Conservation (phyloP, 176 grass and related monocot species). For the Ensete glaucum region DNA sequence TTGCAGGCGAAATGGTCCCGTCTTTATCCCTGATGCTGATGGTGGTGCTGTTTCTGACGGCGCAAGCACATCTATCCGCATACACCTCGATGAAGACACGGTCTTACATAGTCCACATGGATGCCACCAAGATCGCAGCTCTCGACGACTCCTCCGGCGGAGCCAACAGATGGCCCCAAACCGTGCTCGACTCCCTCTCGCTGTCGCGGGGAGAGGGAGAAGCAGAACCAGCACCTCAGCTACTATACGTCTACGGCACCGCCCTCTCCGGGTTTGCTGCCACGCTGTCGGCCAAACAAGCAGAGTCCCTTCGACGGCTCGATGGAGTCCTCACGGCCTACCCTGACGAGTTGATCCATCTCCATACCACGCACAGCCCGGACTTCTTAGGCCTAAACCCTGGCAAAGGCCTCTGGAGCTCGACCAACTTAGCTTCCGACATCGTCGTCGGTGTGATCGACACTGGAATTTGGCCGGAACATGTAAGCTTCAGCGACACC, state of each 20-base stretch:
- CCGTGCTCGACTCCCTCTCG: constrained; percentile 1
- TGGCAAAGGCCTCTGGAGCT: constrained; percentile 14
- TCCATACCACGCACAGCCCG: constrained; percentile 12
- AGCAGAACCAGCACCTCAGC: neutral
- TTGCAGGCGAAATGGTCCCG: neutral
- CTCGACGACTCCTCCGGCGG: neutral
- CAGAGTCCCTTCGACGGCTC: neutral
- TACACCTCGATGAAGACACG: neutral
- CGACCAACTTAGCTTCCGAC: neutral
- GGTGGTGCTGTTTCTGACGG: neutral
- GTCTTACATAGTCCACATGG: constrained; percentile 10
- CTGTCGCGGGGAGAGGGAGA: neutral
- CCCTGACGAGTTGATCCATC: constrained; percentile 1
- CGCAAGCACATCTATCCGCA: neutral
- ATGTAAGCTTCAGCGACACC: neutral
- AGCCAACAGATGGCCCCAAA: neutral
- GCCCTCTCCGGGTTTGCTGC: constrained; percentile 19
- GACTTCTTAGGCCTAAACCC: constrained; percentile 5
- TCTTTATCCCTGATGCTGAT: neutral
- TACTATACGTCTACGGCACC: neutral
- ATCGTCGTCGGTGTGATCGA: constrained; percentile 7
- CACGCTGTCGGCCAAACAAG: constrained; percentile 1
- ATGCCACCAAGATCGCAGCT: neutral
- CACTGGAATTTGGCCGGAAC: constrained; percentile 14
- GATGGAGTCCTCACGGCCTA: constrained; percentile 2